Conservation (phyloP, 129 eudicot species). For the Oenanthe sinensis region DNA sequence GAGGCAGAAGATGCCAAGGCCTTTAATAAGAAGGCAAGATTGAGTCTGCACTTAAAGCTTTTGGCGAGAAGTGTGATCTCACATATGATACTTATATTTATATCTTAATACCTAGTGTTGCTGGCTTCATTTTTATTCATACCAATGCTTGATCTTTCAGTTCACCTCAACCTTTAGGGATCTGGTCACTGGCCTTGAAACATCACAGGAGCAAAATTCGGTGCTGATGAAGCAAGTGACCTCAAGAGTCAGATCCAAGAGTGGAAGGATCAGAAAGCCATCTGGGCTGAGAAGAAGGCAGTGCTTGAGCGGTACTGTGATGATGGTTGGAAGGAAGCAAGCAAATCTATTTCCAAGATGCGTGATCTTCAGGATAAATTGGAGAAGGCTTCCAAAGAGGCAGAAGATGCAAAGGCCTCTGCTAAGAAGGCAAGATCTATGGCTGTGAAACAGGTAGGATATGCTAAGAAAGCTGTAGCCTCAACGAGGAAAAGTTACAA, state of each 20-base stretch:
- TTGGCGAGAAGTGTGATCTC: background rate
- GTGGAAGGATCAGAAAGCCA: background rate
- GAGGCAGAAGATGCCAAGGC: background rate
- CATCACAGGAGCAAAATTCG: background rate
- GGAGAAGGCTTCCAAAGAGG: background rate
- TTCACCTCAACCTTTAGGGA: background rate
- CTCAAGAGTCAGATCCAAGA: background rate
- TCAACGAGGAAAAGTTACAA: background rate
- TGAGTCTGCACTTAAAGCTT: background rate
- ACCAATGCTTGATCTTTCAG: background rate
- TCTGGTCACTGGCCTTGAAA: background rate
- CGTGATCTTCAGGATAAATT: background rate
- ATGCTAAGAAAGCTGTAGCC: background rate
- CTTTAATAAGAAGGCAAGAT: background rate
- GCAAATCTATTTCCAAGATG: background rate
- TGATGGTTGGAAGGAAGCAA: background rate
- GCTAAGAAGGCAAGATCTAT: background rate
- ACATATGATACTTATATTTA: background rate
- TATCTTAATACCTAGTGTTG: background rate
- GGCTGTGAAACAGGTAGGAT: background rate
- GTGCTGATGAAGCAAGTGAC: background rate
- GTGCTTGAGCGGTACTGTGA: background rate
- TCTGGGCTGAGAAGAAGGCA: background rate
- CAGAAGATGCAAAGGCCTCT: background rate
- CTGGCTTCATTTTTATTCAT: background rate